A percentile compares a stretch with the other conserved stretches of the same genome.
Evolutionary conservation across 75 land plant species (phyloP).

Genomic region (Sequoiadendron giganteum): DNA sequence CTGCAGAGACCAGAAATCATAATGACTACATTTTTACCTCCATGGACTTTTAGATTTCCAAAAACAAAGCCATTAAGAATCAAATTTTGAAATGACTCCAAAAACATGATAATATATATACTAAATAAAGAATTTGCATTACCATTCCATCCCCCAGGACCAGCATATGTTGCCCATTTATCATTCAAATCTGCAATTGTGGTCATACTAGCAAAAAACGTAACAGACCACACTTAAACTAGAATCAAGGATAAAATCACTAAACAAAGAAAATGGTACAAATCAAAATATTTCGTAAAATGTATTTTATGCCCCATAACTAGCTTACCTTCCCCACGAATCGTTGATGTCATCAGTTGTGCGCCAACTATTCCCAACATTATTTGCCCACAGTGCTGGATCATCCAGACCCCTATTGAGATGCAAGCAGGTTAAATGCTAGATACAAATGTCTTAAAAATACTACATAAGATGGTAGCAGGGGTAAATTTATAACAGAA

Average conservation of each 20-base stretch:
- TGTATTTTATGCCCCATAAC: not conserved
- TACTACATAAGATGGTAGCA: not conserved
- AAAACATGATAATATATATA: not conserved
- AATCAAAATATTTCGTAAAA: not conserved
- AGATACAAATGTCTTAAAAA: not conserved
- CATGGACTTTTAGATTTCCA: not conserved
- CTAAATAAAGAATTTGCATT: not conserved
- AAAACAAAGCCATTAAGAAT: not conserved
- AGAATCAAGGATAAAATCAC: not conserved
- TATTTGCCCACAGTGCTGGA: constrained; percentile 89
- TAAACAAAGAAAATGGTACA: not conserved
- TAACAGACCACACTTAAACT: not conserved
- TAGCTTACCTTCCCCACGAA: constrained; percentile 77
- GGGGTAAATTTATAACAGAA: not conserved
- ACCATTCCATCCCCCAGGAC: constrained; percentile 99
- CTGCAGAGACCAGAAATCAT: constrained; percentile 30
- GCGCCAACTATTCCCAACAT: constrained; percentile 95
- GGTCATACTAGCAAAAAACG: constrained; percentile 57
- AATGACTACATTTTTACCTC: not conserved
- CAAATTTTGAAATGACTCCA: not conserved
- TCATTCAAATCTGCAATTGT: constrained; percentile 72
- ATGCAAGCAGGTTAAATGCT: constrained; percentile 3
- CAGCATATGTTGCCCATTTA: constrained; percentile 91
- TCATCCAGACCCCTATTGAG: constrained; percentile 75
- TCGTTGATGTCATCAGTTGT: constrained; percentile 93